Evolutionary conservation across 768 basidiomycete genomes (phyloP), one percentile per base, ranked within the genome.

Genomic region (Astraeus odoratus): DNA sequence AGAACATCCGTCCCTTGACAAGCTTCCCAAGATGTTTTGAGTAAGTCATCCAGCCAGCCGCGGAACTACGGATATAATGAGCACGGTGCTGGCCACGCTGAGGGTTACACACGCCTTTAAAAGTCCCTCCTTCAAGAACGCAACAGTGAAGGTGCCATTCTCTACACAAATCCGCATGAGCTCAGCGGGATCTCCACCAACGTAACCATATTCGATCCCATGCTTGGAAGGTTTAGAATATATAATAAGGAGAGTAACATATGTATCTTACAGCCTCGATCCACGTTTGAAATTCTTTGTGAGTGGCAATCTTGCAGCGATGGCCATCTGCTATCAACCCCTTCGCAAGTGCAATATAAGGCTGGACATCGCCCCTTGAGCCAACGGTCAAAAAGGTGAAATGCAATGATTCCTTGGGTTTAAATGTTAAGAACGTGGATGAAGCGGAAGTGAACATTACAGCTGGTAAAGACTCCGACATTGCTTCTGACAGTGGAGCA

Each of bases 361-460:
- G 95, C 64, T 99, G 95, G 8, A 98, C 96, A 61, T 99, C 95
- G 42, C 95, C 95, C 41, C 95, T 77, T 18, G 91, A 93, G 5
- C 95, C 95, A 53, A 99, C 96, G 1, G 95, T 97, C 50, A 98
- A 67, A 67, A 95, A 92, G 0, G 96, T 97, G 57, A 99, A 89
- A 54, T 81, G 84, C 49, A 99, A 66, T 2, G 87, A 71, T 53
- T 86, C 77, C 55, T 77, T 75, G 2, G 95, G 96, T 64, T 92
- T 94, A 72, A 99, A 99, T 5, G 92, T 95, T 52, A 99, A 67
- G 70, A 98, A 97, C 2, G 95, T 95, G 3, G 90, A 92, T 0
- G 90, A 91, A n/a, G 86, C 83, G 9, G 90, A 94, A 2, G 86
- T 91, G 65, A 99, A 98, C 89, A 98, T 93, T 34, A 91, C 80